A percentile compares a stretch with the other conserved stretches of the same genome.
Conservation (phyloP, 768 basidiomycete species). For the Trametes maxima region DNA sequence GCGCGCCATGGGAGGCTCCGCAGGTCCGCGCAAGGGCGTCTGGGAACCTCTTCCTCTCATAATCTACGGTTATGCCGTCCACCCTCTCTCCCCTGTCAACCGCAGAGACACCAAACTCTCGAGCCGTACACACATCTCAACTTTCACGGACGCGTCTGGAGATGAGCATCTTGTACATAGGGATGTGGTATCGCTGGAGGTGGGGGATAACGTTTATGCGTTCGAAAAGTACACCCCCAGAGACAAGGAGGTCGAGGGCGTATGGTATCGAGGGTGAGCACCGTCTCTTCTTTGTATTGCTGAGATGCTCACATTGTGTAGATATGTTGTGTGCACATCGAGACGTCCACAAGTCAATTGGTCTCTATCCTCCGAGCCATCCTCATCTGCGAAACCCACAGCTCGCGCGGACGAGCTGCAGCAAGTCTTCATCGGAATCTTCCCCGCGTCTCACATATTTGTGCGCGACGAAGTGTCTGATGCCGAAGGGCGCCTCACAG, state of each 20-base stretch:
- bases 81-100: constrained; percentile 71
- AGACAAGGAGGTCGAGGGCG: constrained; percentile 71
- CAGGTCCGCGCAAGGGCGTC: constrained; percentile 39
- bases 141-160: constrained; percentile 58
- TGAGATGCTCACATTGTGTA: constrained; percentile 33
- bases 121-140: constrained; percentile 57
- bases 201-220: constrained; percentile 96
- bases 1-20: constrained; percentile 19
- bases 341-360: constrained; percentile 72
- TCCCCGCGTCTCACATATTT: constrained; percentile 87
- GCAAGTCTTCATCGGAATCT: constrained; percentile 93
- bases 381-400: constrained; percentile 47
- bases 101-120: constrained; percentile 73
- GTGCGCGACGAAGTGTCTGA: constrained; percentile 85
- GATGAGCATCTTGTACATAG: constrained; percentile 67
- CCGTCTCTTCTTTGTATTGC: not conserved
- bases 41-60: constrained; percentile 73
- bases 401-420: constrained; percentile 74
- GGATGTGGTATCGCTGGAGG: constrained; percentile 84
- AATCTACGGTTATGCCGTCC: constrained; percentile 90
- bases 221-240: constrained; percentile 87
- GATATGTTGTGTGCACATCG: constrained; percentile 86
- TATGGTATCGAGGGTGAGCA: constrained; percentile 94
- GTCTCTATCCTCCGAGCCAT: constrained; percentile 60
- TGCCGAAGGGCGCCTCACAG: constrained; percentile 83